Percentiles rank a stretch among this genome's conserved stretches.
Evolutionary conservation across 139 green algal genomes (phyloP).

Genomic region (Picochlorum sp.): DNA sequence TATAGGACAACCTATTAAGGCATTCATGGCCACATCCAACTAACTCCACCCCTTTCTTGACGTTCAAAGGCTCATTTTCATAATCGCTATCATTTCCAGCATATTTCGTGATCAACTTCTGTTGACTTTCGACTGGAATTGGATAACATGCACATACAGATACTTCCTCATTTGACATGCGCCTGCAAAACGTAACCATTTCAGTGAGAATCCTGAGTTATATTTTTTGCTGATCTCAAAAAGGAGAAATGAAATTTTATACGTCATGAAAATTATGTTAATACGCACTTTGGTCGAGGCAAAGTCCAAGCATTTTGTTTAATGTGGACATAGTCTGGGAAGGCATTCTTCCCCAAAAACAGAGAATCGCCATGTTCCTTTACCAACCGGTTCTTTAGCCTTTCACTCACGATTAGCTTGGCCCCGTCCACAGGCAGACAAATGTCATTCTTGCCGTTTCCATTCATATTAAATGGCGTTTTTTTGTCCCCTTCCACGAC

Average conservation of each 20-base stretch:
- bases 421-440: background rate
- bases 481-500: background rate
- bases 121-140: too few relatives aligned
- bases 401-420: background rate
- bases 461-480: background rate
- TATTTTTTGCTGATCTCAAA: too few relatives aligned
- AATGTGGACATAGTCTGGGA: slow-evolving; percentile 44
- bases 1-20: slow-evolving; percentile 53
- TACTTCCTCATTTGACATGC: slow-evolving; percentile 46
- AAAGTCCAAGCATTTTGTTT: slow-evolving; percentile 45
- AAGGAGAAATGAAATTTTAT: too few relatives aligned
- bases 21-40: slow-evolving; percentile 46
- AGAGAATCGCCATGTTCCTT: background rate
- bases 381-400: background rate
- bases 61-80: background rate
- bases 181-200: too few relatives aligned
- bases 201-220: too few relatives aligned
- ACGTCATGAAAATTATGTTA: too few relatives aligned
- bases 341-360: slow-evolving; percentile 4
- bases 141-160: slow-evolving; percentile 37
- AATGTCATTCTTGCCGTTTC: background rate
- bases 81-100: too few relatives aligned
- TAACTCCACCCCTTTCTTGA: background rate
- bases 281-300: slow-evolving; percentile 50
- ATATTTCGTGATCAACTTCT: background rate